Base-by-base conservation (phyloP, 1,284 basidiomycete genomes). In the Mycosarcoma maydis region DNA sequence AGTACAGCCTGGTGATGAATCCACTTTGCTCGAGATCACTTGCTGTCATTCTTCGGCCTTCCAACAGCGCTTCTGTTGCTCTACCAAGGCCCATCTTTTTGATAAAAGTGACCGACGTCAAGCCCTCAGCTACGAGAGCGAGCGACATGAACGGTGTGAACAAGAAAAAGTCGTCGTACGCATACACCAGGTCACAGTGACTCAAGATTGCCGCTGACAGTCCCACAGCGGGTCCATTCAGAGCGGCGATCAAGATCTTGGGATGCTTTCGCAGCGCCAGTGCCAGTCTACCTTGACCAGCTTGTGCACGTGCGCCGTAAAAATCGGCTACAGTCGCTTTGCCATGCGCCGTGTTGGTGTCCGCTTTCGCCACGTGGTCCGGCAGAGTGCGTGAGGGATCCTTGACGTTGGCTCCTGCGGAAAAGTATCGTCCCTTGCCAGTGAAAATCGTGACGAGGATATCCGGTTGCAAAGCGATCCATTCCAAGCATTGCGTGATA, bases 181-280 rank as follows among this genome's bases (percentile, higher is more conserved):
- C 55, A 26, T 74, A 76, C 27, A 76, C 48, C 20, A 76, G 30
- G 36, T 76, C 74, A 47, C 64, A 74, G 30, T 72, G 72, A 23
- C 65, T 55, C 8, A 75, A 23, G 22, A 69, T 60, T 3, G 72
- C 72, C 1, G 74, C 72, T 2, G 36, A 41, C 38, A 76, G 45
- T 4, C 74, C 74, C 1, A 76, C 74, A 4, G 69, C 64, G 0
- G 74, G 74, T 7, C 72, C 74, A 44, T 76, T 76, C 26, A 76
- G 44, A 2, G 72, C 74, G 22, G 64, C 74, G 33, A 76, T 72
- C 5, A 76, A 24, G 19, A 76, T 43, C 48, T 74, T 74, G 16
- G 64, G 54, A 30, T 69, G 69, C 7, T 27, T 49, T 8, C 53
- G 26, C 13, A 74, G 32, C 24, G 59, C 69, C 9, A 55, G 17